Conservation (phyloP, 2,329 filamentous ascomycete genomes). For the Parascedosporium putredinis region DNA sequence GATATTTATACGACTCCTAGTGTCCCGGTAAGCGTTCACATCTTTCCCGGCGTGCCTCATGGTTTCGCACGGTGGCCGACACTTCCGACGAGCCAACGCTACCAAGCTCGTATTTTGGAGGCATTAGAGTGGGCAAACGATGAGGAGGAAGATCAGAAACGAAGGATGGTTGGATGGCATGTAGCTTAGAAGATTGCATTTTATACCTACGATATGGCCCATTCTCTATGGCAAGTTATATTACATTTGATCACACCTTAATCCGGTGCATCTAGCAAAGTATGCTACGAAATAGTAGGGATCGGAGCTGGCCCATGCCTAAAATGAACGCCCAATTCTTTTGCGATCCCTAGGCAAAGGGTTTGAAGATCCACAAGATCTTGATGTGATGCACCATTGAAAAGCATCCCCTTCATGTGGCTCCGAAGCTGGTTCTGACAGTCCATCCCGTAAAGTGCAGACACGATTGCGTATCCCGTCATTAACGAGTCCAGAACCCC, state of each 20-base stretch:
- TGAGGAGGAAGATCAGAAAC: neutral
- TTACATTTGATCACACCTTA: neutral
- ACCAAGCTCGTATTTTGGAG: slow-evolving; percentile 10
- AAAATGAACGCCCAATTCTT: slow-evolving; percentile 7
- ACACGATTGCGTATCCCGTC: neutral
- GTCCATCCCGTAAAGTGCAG: slow-evolving; percentile 4
- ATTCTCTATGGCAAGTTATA: neutral
- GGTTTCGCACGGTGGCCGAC: slow-evolving; percentile 15
- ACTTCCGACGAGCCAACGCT: slow-evolving; percentile 13
- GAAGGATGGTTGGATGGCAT: neutral
- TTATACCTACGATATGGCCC: neutral
- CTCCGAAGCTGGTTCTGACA: slow-evolving; percentile 9
- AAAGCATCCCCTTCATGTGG: slow-evolving; percentile 11
- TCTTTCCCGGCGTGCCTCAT: slow-evolving; percentile 20
- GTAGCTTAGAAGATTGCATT: no score
- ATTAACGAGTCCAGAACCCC: neutral
- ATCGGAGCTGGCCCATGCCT: slow-evolving; percentile 5
- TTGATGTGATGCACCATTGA: slow-evolving; percentile 7
- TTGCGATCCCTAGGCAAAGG: slow-evolving; percentile 7
- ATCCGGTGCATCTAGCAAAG: neutral
- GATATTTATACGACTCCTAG: no score
- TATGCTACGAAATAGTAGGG: neutral
- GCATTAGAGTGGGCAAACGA: neutral
- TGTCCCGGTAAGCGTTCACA: slow-evolving; percentile 17
- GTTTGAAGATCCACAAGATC: slow-evolving; percentile 8